Evolutionary conservation across 768 basidiomycete species (phyloP).

Genomic region (Rhodotorula taiwanensis): DNA sequence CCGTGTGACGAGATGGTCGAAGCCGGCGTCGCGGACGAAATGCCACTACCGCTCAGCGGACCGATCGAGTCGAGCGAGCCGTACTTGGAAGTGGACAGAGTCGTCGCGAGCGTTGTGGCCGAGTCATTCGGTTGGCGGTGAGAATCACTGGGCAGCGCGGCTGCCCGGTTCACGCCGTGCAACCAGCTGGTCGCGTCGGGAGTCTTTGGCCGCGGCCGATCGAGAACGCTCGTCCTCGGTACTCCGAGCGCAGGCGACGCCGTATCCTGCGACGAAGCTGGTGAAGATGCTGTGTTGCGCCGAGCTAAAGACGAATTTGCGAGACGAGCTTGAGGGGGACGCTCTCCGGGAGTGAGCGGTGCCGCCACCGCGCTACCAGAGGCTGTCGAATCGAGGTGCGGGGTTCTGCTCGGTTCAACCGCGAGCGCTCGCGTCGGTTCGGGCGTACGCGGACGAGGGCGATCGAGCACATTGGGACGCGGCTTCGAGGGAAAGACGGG

Average conservation of each 20-base stretch:
- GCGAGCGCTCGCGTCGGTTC: background rate
- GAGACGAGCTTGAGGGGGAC: background rate
- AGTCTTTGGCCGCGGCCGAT: conserved; percentile 21
- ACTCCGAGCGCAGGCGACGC: background rate
- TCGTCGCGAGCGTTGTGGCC: background rate
- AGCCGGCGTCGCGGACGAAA: background rate
- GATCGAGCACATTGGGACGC: conserved; percentile 1
- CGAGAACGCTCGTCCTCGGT: conserved; percentile 1
- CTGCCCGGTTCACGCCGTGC: background rate
- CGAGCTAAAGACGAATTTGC: background rate
- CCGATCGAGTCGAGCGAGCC: conserved; percentile 21
- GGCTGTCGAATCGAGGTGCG: too few relatives aligned
- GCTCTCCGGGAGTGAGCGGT: background rate
- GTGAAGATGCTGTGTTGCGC: background rate
- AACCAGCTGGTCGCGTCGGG: conserved; percentile 14
- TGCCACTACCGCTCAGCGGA: background rate
- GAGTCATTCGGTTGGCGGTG: background rate
- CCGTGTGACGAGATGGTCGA: background rate
- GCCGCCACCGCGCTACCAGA: too few relatives aligned
- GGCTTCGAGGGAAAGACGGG: background rate
- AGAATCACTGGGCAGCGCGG: background rate
- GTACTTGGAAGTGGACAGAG: conserved; percentile 5
- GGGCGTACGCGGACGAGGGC: conserved; percentile 5
- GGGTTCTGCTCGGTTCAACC: background rate
- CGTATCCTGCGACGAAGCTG: background rate